Evolutionary conservation across 2,329 filamentous ascomycete genomes (phyloP), one percentile per base, ranked within the genome.

Genomic region (Aspergillus latus): DNA sequence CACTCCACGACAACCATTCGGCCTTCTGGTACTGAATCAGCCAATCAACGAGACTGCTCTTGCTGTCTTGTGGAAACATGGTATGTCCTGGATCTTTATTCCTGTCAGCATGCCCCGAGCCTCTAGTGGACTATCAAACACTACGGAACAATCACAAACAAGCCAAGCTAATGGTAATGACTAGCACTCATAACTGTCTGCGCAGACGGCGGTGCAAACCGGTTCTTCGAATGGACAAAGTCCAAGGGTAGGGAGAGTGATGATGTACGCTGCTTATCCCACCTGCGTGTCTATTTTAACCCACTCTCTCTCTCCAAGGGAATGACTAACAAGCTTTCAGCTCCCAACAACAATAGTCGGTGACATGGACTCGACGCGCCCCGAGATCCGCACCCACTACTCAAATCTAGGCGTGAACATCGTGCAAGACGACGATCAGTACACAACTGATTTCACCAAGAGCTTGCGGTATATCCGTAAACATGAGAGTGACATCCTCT

Each of bases 381-480:
- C 84, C 8, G 74, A 83, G 11, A 82, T 89, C 9, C 80, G 80
- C 51, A 66, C 80, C n/a, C 88, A 88, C 73, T 96, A 92, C 74
- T 78, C 82, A 34, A 75, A 78, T 21, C 79, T 81, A 11, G 72
- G 79, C 29, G 82, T 90, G 1, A 68, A 79, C 10, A 79, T 97
- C 52, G 80, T 90, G 61, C 78, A 85, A 64, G 86, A 93, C 61
- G 71, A 80, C n/a, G 90, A 95, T 69, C 90, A 97, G 73, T 84
- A 95, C 64, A 88, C 87, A 16, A 96, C 94, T 29, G 94, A 99
- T 72, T 96, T 97, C 65, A 87, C 84, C 65, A 99, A 99, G 78
- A 90, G 86, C 65, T 83, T 88, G 63, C 79, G 73, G 62, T 87
- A 82, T 74, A 81, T 86, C 60, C 82, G 81, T 47, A 64, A 49